Evolutionary conservation across 1,284 basidiomycete species (phyloP), one percentile per base, ranked within the genome.

Genomic region (Sporisorium sorghi): DNA sequence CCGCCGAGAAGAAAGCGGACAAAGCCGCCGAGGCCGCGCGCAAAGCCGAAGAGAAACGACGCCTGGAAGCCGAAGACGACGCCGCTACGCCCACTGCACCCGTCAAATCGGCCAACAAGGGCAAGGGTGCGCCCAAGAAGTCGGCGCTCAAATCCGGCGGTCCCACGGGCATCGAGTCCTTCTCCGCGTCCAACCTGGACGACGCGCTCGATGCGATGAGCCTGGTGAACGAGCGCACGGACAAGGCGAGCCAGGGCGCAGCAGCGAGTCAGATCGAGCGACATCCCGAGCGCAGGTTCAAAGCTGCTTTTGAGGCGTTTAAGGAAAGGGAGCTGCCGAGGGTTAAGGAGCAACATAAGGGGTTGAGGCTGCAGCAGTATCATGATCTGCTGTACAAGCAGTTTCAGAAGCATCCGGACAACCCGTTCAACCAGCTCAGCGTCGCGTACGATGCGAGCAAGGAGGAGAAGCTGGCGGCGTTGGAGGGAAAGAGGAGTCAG

Each of bases 131-230:
- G 2, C 49, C 46, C 50, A 76, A 73, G 56, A 75, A 70, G 32
- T 59, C 68, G 5, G 62, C 72, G 3, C 49, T 69, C 52, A 75
- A 70, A 46, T 61, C 71, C 1, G 62, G 62, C 24, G 69, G 54
- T 2, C 35, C 67, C 0, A 62, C 67, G 0, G 73, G 73, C 14
- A 64, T 84, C 42, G 75, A 78, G 56, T 63, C 65, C 80, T 93
- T 89, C 85, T 85, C 89, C 12, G 96, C 95, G 7, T 91, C 91
- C 21, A 95, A 94, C 14, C 88, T 98, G 58, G 95, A 99, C 83
- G 92, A 94, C 83, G 94, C 93, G 10, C 85, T 99, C 50, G 95
- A 97, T 85, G 88, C 97, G 65, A 86, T 98, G 77, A 91, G 92
- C 64, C 88, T 96, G 3, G 93, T 96, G 12, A 96, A 90, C 54